A percentile compares a stretch with the other conserved stretches of the same genome.
These are phyloP conservation scores for Paratrimastix pyriformis DNA, from an alignment of 78 protist genomes.

Conservation along the genomic window DNA sequence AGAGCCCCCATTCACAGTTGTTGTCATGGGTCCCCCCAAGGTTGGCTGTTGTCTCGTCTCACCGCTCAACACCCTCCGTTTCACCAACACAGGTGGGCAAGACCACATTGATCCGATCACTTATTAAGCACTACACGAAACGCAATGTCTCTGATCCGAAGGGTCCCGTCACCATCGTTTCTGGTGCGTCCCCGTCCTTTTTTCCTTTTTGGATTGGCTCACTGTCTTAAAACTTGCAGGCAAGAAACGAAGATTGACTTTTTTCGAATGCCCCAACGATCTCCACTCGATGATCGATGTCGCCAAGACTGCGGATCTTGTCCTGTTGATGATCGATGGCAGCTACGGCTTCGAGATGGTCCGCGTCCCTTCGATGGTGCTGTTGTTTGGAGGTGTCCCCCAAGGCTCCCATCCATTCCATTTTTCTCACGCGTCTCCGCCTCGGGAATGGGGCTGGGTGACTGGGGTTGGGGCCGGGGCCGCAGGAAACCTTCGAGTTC, in stretches of 20 bases:
- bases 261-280: conserved; percentile 89
- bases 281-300: conserved; percentile 91
- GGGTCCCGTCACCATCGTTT: conserved; percentile 86
- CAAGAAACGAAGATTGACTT: conserved; percentile 80
- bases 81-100: conserved; percentile 67
- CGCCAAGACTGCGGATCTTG: conserved; percentile 93
- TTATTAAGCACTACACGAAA: conserved; percentile 83
- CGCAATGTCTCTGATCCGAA: conserved; percentile 53
- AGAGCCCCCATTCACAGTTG: conserved; percentile 81
- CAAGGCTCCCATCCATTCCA: too few relatives aligned
- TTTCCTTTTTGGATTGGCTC: too few relatives aligned
- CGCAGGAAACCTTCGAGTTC: conserved; percentile 94
- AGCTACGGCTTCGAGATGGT: conserved; percentile 85
- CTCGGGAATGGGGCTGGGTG: too few relatives aligned
- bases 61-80: neutral
- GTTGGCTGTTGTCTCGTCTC: neutral
- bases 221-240: conserved; percentile 32
- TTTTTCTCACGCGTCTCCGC: neutral
- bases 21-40: conserved; percentile 86
- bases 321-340: conserved; percentile 89
- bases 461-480: too few relatives aligned
- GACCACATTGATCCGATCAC: conserved; percentile 85
- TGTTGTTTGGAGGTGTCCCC: too few relatives aligned
- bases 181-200: conserved; percentile 15
- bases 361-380: too few relatives aligned